Evolutionary conservation across 768 basidiomycete species (phyloP).

Genomic region (Amanita pallidorosea): DNA sequence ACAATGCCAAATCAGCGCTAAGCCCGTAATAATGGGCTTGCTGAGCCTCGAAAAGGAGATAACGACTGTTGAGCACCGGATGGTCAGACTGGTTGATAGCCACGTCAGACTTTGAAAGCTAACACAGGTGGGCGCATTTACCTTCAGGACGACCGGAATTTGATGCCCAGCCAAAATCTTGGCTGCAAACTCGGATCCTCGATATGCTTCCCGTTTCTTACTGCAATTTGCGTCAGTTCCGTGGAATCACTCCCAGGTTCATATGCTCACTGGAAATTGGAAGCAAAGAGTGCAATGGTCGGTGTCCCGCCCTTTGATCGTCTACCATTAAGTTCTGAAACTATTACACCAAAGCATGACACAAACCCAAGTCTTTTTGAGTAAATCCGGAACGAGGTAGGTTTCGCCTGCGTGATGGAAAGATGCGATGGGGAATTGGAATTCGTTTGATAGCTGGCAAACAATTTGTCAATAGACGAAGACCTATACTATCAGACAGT

Average conservation of each 20-base stretch:
- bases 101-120: neutral
- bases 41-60: constrained; percentile 62
- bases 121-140: constrained; percentile 8
- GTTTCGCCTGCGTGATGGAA: constrained; percentile 77
- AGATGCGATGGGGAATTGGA: constrained; percentile 64
- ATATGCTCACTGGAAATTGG: constrained; percentile 33
- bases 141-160: constrained; percentile 68
- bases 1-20: constrained; percentile 42
- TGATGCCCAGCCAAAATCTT: constrained; percentile 57
- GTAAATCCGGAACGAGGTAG: constrained; percentile 67
- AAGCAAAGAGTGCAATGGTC: constrained; percentile 64
- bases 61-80: constrained; percentile 49
- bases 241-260: too few species aligned
- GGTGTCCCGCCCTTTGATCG: constrained; percentile 37
- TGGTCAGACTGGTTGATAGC: constrained; percentile 37
- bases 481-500: neutral
- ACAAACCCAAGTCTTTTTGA: constrained; percentile 59
- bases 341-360: neutral
- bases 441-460: constrained; percentile 65
- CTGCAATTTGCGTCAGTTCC: constrained; percentile 9
- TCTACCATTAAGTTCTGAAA: neutral
- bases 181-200: constrained; percentile 65
- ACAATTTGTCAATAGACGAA: neutral
- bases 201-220: constrained; percentile 45
- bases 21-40: constrained; percentile 62